Conservation (phyloP, 306 rosid genomes). For the Vicia sativa region DNA sequence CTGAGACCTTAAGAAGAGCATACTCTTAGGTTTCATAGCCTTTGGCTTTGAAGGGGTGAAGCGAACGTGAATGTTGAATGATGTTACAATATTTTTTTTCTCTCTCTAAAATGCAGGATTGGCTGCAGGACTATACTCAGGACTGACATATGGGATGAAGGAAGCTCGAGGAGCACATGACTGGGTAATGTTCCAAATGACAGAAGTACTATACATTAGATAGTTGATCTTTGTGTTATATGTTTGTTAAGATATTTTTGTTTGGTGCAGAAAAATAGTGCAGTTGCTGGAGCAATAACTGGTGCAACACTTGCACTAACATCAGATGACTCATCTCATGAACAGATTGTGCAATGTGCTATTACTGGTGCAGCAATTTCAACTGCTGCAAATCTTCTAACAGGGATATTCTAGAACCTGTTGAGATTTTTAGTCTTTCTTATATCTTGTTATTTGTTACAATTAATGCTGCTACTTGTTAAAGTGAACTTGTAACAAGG, state of each 20-base stretch:
- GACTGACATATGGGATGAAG: slow-evolving; percentile 78
- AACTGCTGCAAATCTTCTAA: slow-evolving; percentile 80
- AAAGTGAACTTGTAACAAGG: not conserved
- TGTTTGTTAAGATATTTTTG: not conserved
- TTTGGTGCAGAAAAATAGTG: slow-evolving; percentile 84
- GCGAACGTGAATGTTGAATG: not conserved
- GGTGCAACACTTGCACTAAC: slow-evolving; percentile 83
- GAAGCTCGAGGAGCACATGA: slow-evolving; percentile 92
- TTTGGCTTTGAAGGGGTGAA: too few relatives aligned
- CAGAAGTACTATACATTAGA: not conserved
- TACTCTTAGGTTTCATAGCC: too few relatives aligned
- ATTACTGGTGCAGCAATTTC: slow-evolving; percentile 91
- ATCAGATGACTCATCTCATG: slow-evolving; percentile 63
- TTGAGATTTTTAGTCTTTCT: not conserved
- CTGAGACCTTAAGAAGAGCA: too few relatives aligned
- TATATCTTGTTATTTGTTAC: slow-evolving; percentile 4
- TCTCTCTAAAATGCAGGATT: slow-evolving; percentile 54
- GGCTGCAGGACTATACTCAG: slow-evolving; percentile 86
- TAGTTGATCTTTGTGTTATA: too few relatives aligned
- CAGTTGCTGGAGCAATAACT: slow-evolving; percentile 79
- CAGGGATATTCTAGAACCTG: slow-evolving; percentile 57
- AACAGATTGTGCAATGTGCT: slow-evolving; percentile 80
- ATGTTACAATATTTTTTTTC: not conserved
- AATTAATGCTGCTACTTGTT: slow-evolving; percentile 9
- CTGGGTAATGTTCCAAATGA: slow-evolving; percentile 58